phyloP scores from a whole-genome alignment of 306 rosid species.

The Prunus dulcis region DNA sequence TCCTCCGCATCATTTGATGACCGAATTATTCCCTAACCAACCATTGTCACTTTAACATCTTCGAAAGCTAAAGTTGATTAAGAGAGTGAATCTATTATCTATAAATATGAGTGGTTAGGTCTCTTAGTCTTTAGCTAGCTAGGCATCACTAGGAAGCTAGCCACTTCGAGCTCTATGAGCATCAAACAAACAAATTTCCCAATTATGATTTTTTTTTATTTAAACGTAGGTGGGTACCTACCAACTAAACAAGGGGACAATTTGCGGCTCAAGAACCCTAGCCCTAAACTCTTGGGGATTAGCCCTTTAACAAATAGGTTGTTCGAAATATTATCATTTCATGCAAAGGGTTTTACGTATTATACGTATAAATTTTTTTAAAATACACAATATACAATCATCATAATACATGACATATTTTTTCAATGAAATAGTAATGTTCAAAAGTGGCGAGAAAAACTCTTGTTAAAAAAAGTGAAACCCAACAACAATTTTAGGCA shows the following conservation, averaged over 20 bases:
- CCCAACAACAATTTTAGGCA: conserved; percentile 34
- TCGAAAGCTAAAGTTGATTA: conserved; percentile 1
- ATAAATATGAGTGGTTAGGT: background rate
- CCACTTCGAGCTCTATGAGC: background rate
- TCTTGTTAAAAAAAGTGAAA: conserved; percentile 10
- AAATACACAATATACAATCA: background rate
- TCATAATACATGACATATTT: background rate
- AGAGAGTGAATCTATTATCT: background rate
- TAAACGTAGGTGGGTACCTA: background rate
- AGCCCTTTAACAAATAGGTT: background rate
- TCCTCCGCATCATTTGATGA: conserved; percentile 6
- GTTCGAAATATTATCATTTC: background rate
- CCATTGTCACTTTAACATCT: background rate
- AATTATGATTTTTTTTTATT: no score
- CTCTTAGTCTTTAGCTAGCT: background rate
- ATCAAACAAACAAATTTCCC: background rate
- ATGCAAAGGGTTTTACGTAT: no score
- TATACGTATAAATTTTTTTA: background rate
- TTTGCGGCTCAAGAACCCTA: conserved; percentile 61
- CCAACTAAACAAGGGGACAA: conserved; percentile 9
- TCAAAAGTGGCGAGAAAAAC: background rate
- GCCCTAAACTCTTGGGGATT: conserved; percentile 4
- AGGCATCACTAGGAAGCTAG: background rate
- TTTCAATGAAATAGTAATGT: background rate
- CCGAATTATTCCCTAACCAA: background rate